Base-by-base conservation (phyloP, 345 rosid species). In the Melaleuca alternifolia region DNA sequence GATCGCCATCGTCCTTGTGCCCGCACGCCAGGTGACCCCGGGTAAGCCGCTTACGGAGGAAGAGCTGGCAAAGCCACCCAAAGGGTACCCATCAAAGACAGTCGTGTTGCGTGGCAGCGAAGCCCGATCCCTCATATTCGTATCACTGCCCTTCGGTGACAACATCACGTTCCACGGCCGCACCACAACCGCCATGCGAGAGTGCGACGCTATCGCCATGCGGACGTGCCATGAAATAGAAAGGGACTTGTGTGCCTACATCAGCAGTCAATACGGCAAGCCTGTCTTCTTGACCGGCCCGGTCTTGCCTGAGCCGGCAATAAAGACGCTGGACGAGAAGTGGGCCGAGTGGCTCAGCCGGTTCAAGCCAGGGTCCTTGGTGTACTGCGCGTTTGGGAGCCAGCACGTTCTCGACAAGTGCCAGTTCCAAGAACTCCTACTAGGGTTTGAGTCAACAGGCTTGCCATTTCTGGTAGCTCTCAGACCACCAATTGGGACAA, bases 181-280 rank as follows among this genome's bases (percentile, higher is more conserved):
- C 85, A 83, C 91, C 81, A 89, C 87, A 2, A 79, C 82, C 1
- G 88, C 91, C 1, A 87, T 94, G 93, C 88, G 86, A 87, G 91
- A 88, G 75, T 93, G 92, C 14, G 96, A 96, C 44, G 94, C 90
- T 1, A 87, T 95, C 3, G 91, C 96, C 1, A 89, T 95, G 37
- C 93, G 99, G 79, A 95, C 98, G 11, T 96, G 97, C 89, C 84
- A 26, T 8, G 99, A 96, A 87, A 54, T 90, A 0, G 98, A 96
- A 90, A 94, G 93, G 24, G 85, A 89, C 18, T 86, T 94, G 28
- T 94, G 98, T 56, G 93, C 92, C 56, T 96, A 94, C 86, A 56
- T 95, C 0, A 86, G 89, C 5, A 85, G 71, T 61, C 98, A 95
- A 85, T 95, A 91, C 76, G 76, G 3, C 10, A 95, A 88, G 54